A percentile compares a stretch with the other conserved stretches of the same genome.
Evolutionary conservation across 176 grass and related monocot species (phyloP).

Genomic region (Hordeum vulgare): MorexV3_pseudomolecules_assembly NC_058519.1:16945161-16945660

Average conservation of each 20-base stretch:
- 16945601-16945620: constrained; percentile 67
- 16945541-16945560: constrained; percentile 90
- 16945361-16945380: constrained; percentile 80
- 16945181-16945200: not conserved
- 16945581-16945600: constrained; percentile 58
- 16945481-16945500: constrained; percentile 5
- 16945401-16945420: constrained; percentile 50
- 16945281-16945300: constrained; percentile 51
- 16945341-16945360: constrained; percentile 44
- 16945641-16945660: constrained; percentile 91
- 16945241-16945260: not conserved
- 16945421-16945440: not conserved
- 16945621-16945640: constrained; percentile 86
- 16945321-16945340: constrained; percentile 62
- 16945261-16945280: constrained; percentile 74
- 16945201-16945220: not conserved
- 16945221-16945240: constrained; percentile 3
- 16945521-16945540: constrained; percentile 67
- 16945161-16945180: not conserved
- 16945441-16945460: not conserved
- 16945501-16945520: constrained; percentile 43
- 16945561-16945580: constrained; percentile 93
- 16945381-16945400: constrained; percentile 63
- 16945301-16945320: constrained; percentile 86
- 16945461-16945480: not conserved